Base-by-base conservation (phyloP, 2,329 filamentous ascomycete species). In the Beauveria rudraprayagi region DNA sequence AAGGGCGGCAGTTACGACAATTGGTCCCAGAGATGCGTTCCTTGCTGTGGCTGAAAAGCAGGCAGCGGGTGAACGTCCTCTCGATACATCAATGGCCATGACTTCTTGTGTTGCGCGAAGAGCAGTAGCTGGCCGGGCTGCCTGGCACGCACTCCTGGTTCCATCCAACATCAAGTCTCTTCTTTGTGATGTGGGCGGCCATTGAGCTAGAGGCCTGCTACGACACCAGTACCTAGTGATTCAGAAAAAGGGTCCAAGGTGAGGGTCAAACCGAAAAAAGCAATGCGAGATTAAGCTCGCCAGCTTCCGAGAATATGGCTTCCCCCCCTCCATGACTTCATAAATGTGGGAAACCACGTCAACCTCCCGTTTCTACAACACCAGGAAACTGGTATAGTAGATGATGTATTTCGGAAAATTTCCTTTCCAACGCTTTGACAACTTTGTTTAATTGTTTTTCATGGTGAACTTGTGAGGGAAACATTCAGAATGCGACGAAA, bases 291-390 rank as follows among this genome's bases (percentile, higher is more conserved):
- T 52, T 43, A 44, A 44, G 56, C 47, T 59, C 56, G 34, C 47
- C 47, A 59, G 14, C 24, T 52, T 59, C 56, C 47, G 48, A 40
- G 37, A 53, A 22, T 26, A 59, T 44, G 34, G 34, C 44, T 28
- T 8, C 26, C 24, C 43, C 24, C 54, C 24, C 11, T 28, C 48
- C 47, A 59, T 59, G 47, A 59, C 56, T 52, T 59, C 56, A 59
- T 59, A 53, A 59, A 52, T 59, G 56, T 59, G 47, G 48, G 26
- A 34, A 59, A 40, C 37, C 5, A 44, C 43, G 10, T 40, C 43
- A n/a, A 40, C 5, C 44, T 10, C 17, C 34, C 11, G 11, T 26
- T 17, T n/a, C 48, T 17, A 22, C n/a, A 24, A 3, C 37, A 53
- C 17, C 46, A 8, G 17, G 34, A 26, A 17, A 37, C 7, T 19